Conservation (phyloP, 2,329 filamentous ascomycete genomes). For the Neurospora sp. region DNA sequence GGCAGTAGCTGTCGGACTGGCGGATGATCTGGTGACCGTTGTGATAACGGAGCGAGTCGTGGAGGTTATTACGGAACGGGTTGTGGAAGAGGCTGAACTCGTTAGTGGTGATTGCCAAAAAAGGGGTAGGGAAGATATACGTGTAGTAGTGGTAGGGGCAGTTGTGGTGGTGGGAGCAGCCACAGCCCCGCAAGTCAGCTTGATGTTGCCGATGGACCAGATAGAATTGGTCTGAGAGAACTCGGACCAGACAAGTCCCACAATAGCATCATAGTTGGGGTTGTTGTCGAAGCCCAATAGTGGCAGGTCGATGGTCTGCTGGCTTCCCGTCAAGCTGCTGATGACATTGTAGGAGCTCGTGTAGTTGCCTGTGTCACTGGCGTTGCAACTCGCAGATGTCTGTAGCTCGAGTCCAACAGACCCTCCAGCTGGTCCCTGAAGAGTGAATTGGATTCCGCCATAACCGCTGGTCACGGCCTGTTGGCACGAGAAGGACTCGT, state of each 20-base stretch:
- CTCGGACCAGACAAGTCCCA: slow-evolving; percentile 16
- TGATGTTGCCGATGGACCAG: slow-evolving; percentile 19
- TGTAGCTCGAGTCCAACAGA: slow-evolving; percentile 36
- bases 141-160: background rate
- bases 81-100: background rate
- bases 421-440: slow-evolving; percentile 33
- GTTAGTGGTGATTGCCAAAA: background rate
- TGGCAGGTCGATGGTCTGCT: slow-evolving; percentile 40
- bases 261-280: slow-evolving; percentile 38
- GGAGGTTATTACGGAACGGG: slow-evolving; percentile 2
- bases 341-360: slow-evolving; percentile 19
- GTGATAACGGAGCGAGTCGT: slow-evolving; percentile 6
- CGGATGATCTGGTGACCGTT: slow-evolving; percentile 6
- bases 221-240: slow-evolving; percentile 12
- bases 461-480: slow-evolving; percentile 34
- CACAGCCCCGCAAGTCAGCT: slow-evolving; percentile 29
- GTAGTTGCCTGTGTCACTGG: slow-evolving; percentile 2
- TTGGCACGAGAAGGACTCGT: slow-evolving; percentile 41
- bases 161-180: background rate
- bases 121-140: slow-evolving; percentile 2
- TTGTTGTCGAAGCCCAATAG: slow-evolving; percentile 35
- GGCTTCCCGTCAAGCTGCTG: slow-evolving; percentile 34
- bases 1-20: slow-evolving; percentile 6
- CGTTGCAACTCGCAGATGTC: slow-evolving; percentile 22
- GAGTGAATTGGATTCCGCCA: slow-evolving; percentile 34